Base-by-base conservation (phyloP, 2,329 filamentous ascomycete species). In the Colletotrichum lindemuthianum region DNA sequence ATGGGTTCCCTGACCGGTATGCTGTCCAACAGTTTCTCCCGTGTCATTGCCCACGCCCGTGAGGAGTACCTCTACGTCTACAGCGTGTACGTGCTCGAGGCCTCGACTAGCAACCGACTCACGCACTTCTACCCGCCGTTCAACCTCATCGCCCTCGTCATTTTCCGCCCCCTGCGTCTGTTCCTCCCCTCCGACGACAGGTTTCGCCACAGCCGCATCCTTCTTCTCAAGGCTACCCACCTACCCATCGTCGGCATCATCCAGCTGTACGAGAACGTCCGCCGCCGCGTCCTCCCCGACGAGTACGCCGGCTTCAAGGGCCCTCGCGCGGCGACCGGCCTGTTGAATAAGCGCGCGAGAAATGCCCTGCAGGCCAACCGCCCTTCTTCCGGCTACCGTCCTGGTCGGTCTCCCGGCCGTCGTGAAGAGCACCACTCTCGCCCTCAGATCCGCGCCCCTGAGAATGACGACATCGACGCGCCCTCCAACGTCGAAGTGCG, bases 51-150 rank as follows among this genome's bases (percentile, higher is more conserved):
- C 53, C 86, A 88, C 69, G 87, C 88, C 43, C 83, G 83, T 63
- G 91, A 93, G 72, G 92, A 95, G 75, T 94, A 94, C 72, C 82
- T 94, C 39, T 93, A 92, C 72, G 88, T 93, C 71, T 94, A 89
- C 76, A 86, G 83, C 69, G 83, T 87, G 54, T 88, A 88, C 74
- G 88, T 88, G 69, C 81, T 88, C 59, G 84, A 89, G 75, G 88
- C 88, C 12, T 90, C 88, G 52, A 90, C 89, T 45, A 88, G 86
- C 70, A 90, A 90, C 69, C 82, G 88, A 50, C 82, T 91, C 39
- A 90, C 88, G 5, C 88, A 90, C 75, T 91, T 90, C 72, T 90
- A 89, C 70, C 88, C 88, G 53, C 89, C 89, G 1, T 86, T 90
- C 70, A 96, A 95, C 74, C 84, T 96, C 43, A 80, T 95, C 48